Evolutionary conservation across 306 rosid species (phyloP).

Genomic region (Pyrus bretschneideri): DNA sequence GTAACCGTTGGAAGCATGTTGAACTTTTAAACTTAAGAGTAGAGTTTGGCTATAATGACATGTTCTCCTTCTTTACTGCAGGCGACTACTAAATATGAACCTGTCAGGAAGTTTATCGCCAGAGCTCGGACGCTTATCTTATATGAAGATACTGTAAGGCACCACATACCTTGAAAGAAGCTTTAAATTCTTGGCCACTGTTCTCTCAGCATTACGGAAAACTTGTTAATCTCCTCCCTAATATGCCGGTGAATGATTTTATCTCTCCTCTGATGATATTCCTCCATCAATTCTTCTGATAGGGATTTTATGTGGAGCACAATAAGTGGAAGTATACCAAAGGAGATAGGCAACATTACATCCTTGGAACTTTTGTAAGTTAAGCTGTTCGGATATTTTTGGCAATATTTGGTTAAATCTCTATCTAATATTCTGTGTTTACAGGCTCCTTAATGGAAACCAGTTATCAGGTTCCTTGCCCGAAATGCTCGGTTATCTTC

Average conservation of each 20-base stretch:
- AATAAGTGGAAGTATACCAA: conserved; percentile 71
- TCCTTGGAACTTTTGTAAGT: conserved; percentile 77
- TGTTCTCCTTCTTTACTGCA: conserved; percentile 26
- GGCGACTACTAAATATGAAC: conserved; percentile 60
- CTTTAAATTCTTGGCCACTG: background rate
- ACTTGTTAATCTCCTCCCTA: background rate
- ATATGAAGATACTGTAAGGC: conserved; percentile 67
- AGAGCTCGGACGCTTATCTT: conserved; percentile 28
- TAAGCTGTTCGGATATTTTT: conserved; percentile 3
- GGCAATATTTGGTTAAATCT: background rate
- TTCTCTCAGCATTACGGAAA: background rate
- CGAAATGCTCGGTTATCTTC: conserved; percentile 75
- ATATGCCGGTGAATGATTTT: conserved; percentile 8
- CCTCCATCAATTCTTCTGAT: conserved; percentile 14
- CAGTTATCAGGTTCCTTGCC: conserved; percentile 69
- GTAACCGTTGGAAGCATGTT: background rate
- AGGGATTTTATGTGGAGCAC: conserved; percentile 97
- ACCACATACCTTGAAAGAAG: background rate
- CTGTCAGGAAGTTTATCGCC: conserved; percentile 72
- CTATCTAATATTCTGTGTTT: conserved; percentile 1
- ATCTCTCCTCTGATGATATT: conserved; percentile 23
- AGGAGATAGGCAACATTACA: conserved; percentile 70
- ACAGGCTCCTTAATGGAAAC: conserved; percentile 86
- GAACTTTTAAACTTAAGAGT: conserved; percentile 8
- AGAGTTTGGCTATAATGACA: conserved; percentile 1